phyloP scores from a whole-genome alignment of 2,329 filamentous ascomycete genomes.

The Cladosporium sp. region DNA sequence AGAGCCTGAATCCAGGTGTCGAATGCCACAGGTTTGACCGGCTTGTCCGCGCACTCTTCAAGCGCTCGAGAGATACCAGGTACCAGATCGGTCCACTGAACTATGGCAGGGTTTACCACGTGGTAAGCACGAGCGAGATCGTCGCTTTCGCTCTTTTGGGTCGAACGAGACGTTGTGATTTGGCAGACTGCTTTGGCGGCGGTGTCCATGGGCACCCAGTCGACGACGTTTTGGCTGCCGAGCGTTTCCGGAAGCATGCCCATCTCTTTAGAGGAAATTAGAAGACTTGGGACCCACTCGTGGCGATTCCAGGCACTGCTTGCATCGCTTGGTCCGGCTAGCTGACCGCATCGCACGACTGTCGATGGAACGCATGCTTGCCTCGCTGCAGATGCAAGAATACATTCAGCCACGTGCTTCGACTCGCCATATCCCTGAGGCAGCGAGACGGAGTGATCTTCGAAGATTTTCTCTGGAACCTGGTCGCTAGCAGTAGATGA shows the following conservation, averaged over 20 bases:
- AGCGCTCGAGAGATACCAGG: neutral
- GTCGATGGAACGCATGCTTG: neutral
- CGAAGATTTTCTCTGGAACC: neutral
- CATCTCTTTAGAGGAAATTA: neutral
- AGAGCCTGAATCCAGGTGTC: neutral
- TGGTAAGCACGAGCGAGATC: neutral
- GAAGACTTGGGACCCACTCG: neutral
- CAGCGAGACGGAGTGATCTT: neutral
- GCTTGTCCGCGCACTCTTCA: neutral
- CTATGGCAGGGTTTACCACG: neutral
- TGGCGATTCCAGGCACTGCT: neutral
- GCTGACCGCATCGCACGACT: neutral
- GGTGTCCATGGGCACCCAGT: neutral
- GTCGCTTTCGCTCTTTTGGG: neutral
- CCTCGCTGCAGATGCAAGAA: neutral
- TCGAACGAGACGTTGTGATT: neutral
- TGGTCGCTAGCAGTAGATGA: neutral
- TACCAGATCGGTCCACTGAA: neutral
- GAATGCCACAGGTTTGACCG: neutral
- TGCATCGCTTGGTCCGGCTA: neutral
- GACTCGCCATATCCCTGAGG: neutral
- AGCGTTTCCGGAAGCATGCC: neutral
- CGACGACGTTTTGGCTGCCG: neutral
- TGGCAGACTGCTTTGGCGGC: neutral
- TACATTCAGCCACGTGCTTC: neutral